Base-by-base conservation (phyloP, 2,329 filamentous ascomycete genomes). In the Periconia digitata region DNA sequence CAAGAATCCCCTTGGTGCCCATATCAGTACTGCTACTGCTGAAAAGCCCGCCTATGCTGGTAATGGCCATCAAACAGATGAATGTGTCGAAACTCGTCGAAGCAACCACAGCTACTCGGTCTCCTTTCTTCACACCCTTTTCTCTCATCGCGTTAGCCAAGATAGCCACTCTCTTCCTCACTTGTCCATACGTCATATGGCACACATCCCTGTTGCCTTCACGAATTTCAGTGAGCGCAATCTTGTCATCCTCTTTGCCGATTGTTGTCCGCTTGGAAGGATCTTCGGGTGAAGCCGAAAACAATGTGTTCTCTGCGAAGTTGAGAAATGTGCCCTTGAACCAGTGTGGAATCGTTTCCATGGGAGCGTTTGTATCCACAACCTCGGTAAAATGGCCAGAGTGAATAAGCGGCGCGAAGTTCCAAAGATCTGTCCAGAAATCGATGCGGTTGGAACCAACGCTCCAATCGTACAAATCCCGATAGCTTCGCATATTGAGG, bases 271-370 rank as follows among this genome's bases (percentile, higher is more conserved):
- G 74, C 20, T 75, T 63, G 2, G 74, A 77, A 0, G 74, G 67
- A 8, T 76, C 62, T n/a, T 72, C 66, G 0, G 71, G 61, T 2
- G 71, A 64, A 3, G 67, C 66, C 1, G 79, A 79, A 73, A 82
- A 92, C 21, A 95, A 81, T 21, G 90, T 71, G 64, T 94, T 95
- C 72, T 95, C 89, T 5, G 89, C 86, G 64, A 85, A 92, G 62
- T 91, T 95, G 58, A 94, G 69, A 5, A 76, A 72, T 1, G 91
- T 78, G 23, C 90, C 90, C 1, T 83, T 74, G 67, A 94, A 95
- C 90, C 90, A 95, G 35, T 76, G 73, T 0, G 90, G 90, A 5
- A 92, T 78, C 15, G 77, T 75, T 51, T 90, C 85, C 67, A 95
- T 89, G 1, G 85, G 82, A 1, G 80, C 77, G 0, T 74, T 76